Evolutionary conservation across 2,329 filamentous ascomycete genomes (phyloP).

Genomic region (Ophiostoma sp.): DNA sequence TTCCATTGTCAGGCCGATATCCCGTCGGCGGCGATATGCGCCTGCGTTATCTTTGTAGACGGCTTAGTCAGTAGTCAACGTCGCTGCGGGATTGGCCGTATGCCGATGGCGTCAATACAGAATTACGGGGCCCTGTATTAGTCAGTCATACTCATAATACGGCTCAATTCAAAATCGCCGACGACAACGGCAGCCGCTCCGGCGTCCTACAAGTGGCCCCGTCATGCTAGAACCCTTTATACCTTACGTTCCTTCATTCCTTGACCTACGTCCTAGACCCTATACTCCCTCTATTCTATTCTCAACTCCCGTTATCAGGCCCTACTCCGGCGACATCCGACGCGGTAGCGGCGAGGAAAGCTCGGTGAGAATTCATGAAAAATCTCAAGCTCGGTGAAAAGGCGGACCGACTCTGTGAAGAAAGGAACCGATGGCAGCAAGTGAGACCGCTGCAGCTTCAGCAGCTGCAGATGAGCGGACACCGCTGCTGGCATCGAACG

Average conservation of each 20-base stretch:
- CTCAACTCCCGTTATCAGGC: neutral
- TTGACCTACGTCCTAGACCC: neutral
- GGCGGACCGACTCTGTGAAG: no score
- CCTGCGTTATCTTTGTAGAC: neutral
- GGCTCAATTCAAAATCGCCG: constrained; percentile 3
- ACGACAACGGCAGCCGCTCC: neutral
- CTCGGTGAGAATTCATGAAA: neutral
- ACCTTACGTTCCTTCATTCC: neutral
- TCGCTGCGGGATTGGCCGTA: neutral
- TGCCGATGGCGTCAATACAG: neutral
- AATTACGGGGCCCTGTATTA: neutral
- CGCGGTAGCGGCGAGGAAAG: neutral
- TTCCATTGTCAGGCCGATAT: neutral
- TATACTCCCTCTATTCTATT: neutral
- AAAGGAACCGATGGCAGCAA: neutral
- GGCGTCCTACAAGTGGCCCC: neutral
- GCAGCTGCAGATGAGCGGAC: constrained; percentile 15
- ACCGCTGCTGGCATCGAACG: constrained; percentile 15
- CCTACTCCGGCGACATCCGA: neutral
- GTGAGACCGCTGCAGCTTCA: neutral
- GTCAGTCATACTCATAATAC: neutral
- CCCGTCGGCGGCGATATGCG: neutral
- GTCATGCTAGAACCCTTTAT: neutral
- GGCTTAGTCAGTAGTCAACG: neutral
- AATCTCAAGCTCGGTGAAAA: neutral